These are phyloP conservation scores for Botrytis sinoallii DNA, from an alignment of 2,329 filamentous ascomycete genomes.

Conservation along the genomic window DNA sequence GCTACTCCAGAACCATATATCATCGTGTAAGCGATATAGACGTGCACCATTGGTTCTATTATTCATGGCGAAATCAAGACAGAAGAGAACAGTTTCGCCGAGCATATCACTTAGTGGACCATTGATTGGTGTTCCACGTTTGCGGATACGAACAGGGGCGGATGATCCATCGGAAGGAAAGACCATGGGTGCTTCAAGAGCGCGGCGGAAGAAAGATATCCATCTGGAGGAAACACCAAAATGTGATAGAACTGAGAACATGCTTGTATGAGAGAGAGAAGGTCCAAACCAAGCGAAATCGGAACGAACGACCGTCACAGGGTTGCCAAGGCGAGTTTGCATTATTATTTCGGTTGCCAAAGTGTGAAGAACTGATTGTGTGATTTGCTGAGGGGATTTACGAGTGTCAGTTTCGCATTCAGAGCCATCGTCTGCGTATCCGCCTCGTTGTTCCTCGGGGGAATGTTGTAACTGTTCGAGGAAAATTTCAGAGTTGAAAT, in stretches of 20 bases:
- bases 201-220: constrained; percentile 57
- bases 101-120: constrained; percentile 58
- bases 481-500: constrained; percentile 51
- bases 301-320: constrained; percentile 52
- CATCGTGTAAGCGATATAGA: constrained; percentile 62
- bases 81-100: constrained; percentile 59
- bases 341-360: constrained; percentile 51
- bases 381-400: constrained; percentile 47
- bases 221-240: constrained; percentile 56
- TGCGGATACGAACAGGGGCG: constrained; percentile 45
- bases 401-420: constrained; percentile 31
- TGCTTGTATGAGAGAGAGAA: constrained; percentile 56
- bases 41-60: constrained; percentile 50
- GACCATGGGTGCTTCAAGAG: constrained; percentile 56
- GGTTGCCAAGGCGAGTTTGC: constrained; percentile 41
- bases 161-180: constrained; percentile 52
- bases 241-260: constrained; percentile 55
- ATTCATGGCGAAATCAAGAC: constrained; percentile 63
- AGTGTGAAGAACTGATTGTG: constrained; percentile 55
- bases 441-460: constrained; percentile 36
- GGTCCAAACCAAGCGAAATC: constrained; percentile 59
- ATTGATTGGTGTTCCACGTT: constrained; percentile 57
- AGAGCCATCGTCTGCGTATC: constrained; percentile 24
- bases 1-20: constrained; percentile 66
- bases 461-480: constrained; percentile 51